A percentile compares a stretch with the other conserved stretches of the same genome.
Evolutionary conservation across 2,329 filamentous ascomycete species (phyloP).

Genomic region (Penicillium aurantiogriseum): DNA sequence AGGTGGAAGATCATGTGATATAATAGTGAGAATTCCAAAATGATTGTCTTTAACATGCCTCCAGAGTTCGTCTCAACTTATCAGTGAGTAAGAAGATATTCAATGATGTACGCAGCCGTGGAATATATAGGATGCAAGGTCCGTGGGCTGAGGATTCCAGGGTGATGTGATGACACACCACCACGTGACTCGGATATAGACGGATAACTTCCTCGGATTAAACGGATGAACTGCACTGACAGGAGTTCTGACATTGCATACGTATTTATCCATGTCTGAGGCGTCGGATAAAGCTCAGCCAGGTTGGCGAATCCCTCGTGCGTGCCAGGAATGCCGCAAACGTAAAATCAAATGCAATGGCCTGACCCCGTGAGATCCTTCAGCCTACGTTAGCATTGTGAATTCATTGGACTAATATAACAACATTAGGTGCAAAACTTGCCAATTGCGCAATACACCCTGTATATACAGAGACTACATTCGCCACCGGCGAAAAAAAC

Average conservation of each 20-base stretch:
- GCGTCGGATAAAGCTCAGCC: conserved; percentile 8
- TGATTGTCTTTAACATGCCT: background rate
- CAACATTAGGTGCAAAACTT: conserved; percentile 35
- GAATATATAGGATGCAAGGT: background rate
- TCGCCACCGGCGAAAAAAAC: conserved; percentile 37
- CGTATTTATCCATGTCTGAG: conserved; percentile 26
- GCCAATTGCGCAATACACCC: conserved; percentile 31
- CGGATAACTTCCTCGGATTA: conserved; percentile 12
- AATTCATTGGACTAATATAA: background rate
- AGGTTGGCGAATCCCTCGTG: conserved; percentile 40
- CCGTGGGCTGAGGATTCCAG: background rate
- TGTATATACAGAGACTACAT: conserved; percentile 41
- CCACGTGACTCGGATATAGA: conserved; percentile 25
- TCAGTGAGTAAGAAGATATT: background rate
- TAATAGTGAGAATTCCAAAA: background rate
- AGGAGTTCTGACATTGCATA: background rate
- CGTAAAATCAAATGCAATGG: conserved; percentile 45
- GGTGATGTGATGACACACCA: background rate
- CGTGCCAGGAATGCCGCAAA: conserved; percentile 43
- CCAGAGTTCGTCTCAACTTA: no score
- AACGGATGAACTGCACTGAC: conserved; percentile 10
- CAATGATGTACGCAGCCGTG: background rate
- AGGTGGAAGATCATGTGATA: background rate
- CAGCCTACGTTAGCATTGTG: background rate
- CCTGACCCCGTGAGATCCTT: conserved; percentile 31